Conservation (phyloP, 2,329 filamentous ascomycete genomes). For the Pezicula radicicola region DNA sequence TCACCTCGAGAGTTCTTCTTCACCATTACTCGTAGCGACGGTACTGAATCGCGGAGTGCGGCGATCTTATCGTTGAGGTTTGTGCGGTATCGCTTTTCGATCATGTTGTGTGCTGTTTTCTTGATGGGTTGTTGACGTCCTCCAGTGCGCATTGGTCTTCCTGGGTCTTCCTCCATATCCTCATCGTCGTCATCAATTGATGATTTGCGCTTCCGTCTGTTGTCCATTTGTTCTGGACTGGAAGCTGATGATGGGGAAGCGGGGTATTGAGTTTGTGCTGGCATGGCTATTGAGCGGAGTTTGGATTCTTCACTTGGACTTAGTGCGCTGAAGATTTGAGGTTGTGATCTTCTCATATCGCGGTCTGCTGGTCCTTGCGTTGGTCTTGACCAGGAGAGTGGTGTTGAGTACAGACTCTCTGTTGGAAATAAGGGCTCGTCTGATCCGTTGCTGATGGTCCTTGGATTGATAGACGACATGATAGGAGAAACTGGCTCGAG, state of each 20-base stretch:
- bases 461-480: constrained; percentile 13
- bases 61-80: constrained; percentile 84
- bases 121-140: constrained; percentile 47
- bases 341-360: not conserved
- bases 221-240: constrained; percentile 41
- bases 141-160: not conserved
- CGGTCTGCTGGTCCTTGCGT: constrained; percentile 1
- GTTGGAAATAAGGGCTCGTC: constrained; percentile 25
- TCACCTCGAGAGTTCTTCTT: constrained; percentile 49
- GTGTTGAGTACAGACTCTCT: constrained; percentile 23
- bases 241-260: constrained; percentile 47
- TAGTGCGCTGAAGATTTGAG: not conserved
- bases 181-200: constrained; percentile 46
- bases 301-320: constrained; percentile 28
- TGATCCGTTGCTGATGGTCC: constrained; percentile 13
- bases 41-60: constrained; percentile 70
- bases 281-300: constrained; percentile 62
- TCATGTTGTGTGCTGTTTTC: constrained; percentile 82
- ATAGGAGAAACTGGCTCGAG: constrained; percentile 21
- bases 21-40: constrained; percentile 57
- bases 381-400: constrained; percentile 23
- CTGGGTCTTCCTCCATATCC: constrained; percentile 35
- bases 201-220: constrained; percentile 40
- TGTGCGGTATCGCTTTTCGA: constrained; percentile 80
- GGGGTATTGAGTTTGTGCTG: constrained; percentile 49